Evolutionary conservation across 257 asterid species (phyloP), one percentile per base, ranked within the genome.

Genomic region (Mentha longifolia): DNA sequence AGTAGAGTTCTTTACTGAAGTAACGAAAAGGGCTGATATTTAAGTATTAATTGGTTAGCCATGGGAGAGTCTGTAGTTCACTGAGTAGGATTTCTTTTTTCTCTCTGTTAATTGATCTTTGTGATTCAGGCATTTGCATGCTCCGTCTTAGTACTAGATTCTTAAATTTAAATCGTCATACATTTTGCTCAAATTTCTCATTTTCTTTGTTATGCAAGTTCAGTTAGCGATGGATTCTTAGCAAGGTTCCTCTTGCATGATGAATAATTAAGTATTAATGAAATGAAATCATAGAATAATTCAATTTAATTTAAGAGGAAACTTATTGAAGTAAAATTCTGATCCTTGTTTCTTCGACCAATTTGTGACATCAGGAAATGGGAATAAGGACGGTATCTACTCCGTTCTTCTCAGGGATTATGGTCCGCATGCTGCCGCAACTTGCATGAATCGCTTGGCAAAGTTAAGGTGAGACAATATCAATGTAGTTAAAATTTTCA

Each of bases 371-470:
- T 78, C 87, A 94, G 99, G 99, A 73, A 94, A 94, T 72, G 99
- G 99, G 72, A 89, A 83, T 73, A 94, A 94, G 85, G 96, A 94
- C 41, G 99, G 99, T 58, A 90, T 94, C 68, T 89, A 88, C 85
- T 89, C 99, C 7, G 89, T 91, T 80, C 97, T 94, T 76, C 92
- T 94, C 66, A 87, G 99, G 77, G 99, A 94, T 84, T 94, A 91
- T 72, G 81, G 80, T 77, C 55, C 97, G 47, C 92, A 94, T 84
- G 95, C 92, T 59, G 96, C 99, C 75, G 86, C 99, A 63, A 77
- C 85, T 70, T 91, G 97, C 81, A 94, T 94, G 99, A 94, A 94
- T 82, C 97, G 97, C 76, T 86, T 91, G 70, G 99, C 99, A 42
- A 94, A 94, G 86, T 76, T 94, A 77, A 94, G 99, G 98, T 89